These are phyloP conservation scores for Agrocybe pediades DNA, from an alignment of 768 basidiomycete genomes.

Conservation along the genomic window DNA sequence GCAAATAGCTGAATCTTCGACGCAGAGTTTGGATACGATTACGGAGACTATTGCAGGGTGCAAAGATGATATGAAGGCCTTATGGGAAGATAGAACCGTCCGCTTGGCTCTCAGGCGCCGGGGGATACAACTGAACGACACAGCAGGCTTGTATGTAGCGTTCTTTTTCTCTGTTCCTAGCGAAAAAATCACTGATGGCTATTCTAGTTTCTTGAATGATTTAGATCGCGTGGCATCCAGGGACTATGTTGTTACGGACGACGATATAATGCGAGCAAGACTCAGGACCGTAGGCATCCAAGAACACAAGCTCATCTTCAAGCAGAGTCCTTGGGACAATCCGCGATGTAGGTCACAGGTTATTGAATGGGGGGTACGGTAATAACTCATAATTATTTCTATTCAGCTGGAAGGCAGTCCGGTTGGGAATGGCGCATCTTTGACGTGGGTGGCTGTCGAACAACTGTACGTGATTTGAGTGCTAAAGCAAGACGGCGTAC, in stretches of 20 bases:
- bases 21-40: constrained; percentile 27
- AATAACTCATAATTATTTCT: background rate
- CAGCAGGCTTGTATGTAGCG: constrained; percentile 63
- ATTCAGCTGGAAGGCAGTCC: constrained; percentile 29
- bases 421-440: constrained; percentile 71
- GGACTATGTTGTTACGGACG: constrained; percentile 67
- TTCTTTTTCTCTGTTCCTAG: constrained; percentile 1
- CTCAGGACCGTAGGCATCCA: constrained; percentile 74
- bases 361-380: background rate
- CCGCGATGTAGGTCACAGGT: constrained; percentile 27
- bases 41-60: constrained; percentile 59
- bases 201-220: constrained; percentile 65
- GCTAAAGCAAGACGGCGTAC: background rate
- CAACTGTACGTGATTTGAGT: constrained; percentile 43
- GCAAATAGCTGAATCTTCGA: constrained; percentile 6
- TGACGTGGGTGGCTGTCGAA: constrained; percentile 78
- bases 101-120: constrained; percentile 48
- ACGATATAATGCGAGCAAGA: constrained; percentile 73
- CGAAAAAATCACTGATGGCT: background rate
- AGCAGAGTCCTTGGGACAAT: constrained; percentile 40
- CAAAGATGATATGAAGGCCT: constrained; percentile 60
- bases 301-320: constrained; percentile 57
- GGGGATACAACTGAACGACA: constrained; percentile 56
- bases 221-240: constrained; percentile 62
- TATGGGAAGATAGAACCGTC: constrained; percentile 64